Evolutionary conservation across 2,329 filamentous ascomycete genomes (phyloP).

Genomic region (Beauveria scarabaeidicola): DNA sequence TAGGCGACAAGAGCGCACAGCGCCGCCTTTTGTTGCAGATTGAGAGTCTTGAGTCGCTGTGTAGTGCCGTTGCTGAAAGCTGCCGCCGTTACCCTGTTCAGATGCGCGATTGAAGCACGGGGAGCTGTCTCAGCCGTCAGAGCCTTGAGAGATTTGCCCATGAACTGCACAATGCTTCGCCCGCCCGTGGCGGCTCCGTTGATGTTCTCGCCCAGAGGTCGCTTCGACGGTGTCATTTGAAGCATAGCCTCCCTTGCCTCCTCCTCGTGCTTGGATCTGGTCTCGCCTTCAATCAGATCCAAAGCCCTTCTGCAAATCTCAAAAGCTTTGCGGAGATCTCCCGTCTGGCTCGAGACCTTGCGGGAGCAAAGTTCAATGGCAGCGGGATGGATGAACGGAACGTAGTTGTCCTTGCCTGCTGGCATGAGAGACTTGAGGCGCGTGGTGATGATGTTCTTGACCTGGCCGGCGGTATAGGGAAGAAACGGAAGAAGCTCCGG

Average conservation of each 20-base stretch:
- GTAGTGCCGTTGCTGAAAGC: slow-evolving; percentile 84
- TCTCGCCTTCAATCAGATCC: slow-evolving; percentile 82
- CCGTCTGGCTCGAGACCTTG: slow-evolving; percentile 89
- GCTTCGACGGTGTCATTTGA: slow-evolving; percentile 61
- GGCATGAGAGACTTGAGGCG: slow-evolving; percentile 71
- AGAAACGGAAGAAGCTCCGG: slow-evolving; percentile 85
- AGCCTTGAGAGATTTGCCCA: slow-evolving; percentile 46
- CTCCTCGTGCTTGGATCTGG: slow-evolving; percentile 62
- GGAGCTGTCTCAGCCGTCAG: slow-evolving; percentile 75
- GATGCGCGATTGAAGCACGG: slow-evolving; percentile 78
- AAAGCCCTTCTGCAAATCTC: slow-evolving; percentile 86
- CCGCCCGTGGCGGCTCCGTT: slow-evolving; percentile 48
- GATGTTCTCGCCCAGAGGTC: slow-evolving; percentile 69
- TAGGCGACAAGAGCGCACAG: slow-evolving; percentile 80
- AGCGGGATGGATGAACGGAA: slow-evolving; percentile 88
- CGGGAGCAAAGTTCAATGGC: slow-evolving; percentile 91
- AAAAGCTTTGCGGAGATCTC: slow-evolving; percentile 89
- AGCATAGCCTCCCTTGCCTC: slow-evolving; percentile 47
- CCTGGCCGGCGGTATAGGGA: slow-evolving; percentile 81
- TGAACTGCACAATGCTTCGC: slow-evolving; percentile 37
- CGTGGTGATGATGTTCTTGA: slow-evolving; percentile 76
- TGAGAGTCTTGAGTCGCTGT: slow-evolving; percentile 77
- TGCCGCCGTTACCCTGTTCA: slow-evolving; percentile 83
- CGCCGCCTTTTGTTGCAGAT: slow-evolving; percentile 92
- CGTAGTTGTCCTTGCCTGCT: slow-evolving; percentile 45